Evolutionary conservation across 345 rosid species (phyloP).

Genomic region (Eucalyptus tenuipes): DNA sequence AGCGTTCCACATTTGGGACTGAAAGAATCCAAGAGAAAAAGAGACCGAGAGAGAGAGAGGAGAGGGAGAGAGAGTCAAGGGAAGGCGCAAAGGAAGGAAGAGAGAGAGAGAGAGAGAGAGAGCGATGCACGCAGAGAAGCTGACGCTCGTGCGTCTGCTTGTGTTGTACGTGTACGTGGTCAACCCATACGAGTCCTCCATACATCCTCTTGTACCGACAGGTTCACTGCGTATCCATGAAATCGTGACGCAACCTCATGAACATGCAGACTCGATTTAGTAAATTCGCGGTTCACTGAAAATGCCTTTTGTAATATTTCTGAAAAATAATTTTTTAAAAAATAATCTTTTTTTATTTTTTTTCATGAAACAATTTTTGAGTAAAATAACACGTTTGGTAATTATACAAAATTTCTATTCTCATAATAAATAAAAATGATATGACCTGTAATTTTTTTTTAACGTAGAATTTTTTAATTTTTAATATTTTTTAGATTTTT

Average conservation of each 20-base stretch:
- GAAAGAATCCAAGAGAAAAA: neutral
- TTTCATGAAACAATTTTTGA: no score
- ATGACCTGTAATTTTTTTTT: accelerated
- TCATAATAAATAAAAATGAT: no score
- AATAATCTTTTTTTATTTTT: no score
- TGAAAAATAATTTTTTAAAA: no score
- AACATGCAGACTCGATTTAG: neutral
- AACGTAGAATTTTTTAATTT: accelerated
- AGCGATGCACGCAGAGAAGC: neutral
- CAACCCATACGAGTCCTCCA: neutral
- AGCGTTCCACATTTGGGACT: neutral
- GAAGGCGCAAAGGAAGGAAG: neutral
- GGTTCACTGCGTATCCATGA: neutral
- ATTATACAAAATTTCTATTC: no score
- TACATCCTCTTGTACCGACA: neutral
- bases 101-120: neutral
- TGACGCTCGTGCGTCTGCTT: neutral
- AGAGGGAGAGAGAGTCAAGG: neutral
- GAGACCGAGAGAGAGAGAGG: neutral
- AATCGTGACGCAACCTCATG: neutral
- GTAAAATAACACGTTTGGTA: accelerated
- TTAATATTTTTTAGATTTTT: no score
- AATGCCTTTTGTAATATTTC: no score
- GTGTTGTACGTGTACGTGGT: neutral
- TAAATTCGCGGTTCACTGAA: neutral